Evolutionary conservation across 2,329 filamentous ascomycete genomes (phyloP), one percentile per base, ranked within the genome.

Genomic region (Sporothrix luriei): DNA sequence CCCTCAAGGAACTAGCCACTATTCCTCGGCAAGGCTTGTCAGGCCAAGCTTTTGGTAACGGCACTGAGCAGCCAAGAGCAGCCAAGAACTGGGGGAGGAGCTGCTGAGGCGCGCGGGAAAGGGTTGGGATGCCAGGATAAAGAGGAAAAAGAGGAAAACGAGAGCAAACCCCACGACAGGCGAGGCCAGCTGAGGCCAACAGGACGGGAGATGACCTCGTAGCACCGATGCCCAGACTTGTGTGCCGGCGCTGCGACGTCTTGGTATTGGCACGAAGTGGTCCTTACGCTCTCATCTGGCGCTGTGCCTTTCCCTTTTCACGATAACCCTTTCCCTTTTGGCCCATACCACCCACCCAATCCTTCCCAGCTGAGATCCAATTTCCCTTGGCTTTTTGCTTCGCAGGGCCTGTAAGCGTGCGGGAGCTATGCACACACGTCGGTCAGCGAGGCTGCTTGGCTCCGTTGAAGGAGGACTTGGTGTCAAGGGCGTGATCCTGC

Each of bases 181-280:
- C 2, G n/a, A 19, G 40, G 40, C 16, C 13, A 19, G 29, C 24
- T 0, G 21, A 26, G 24, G 13, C 4, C 13, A 26, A 48, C 29
- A 40, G 11, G 14, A 46, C 59, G 38, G 14, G 26, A 62, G 57
- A 62, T 62, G 24, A 19, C 29, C 29, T 40, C 54, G 57, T 62
- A 65, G 61, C 24, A 46, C 61, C 48, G 43, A 66, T 51, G 29
- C 62, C 62, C 48, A 38, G 46, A 51, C 64, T 1, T 26, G 33
- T 29, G 48, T 66, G 43, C 61, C 61, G 61, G 33, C 61, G 14
- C 33, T 49, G 10, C 43, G 16, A 49, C 61, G 43, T 33, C 61
- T 64, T 64, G 61, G 61, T 64, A 64, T 48, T 33, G 61, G 16
- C 14, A 29, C 43, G 24, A 49, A 64, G 61, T 29, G 40, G 61